Conservation (phyloP, 1,284 basidiomycete species). For the Cryptococcus depauperatus region DNA sequence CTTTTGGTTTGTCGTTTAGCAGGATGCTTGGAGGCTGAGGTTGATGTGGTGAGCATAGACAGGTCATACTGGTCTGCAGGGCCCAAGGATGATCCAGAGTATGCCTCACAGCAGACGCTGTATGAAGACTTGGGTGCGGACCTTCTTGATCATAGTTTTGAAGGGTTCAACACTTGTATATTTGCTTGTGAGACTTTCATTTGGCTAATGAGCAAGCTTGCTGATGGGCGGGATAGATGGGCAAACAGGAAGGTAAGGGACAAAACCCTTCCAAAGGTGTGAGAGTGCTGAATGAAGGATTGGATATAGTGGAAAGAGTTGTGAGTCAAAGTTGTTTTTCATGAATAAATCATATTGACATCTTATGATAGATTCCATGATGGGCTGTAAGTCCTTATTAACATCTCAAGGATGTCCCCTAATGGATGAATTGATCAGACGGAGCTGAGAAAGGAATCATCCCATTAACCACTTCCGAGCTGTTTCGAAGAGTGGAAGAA, state of each 20-base stretch:
- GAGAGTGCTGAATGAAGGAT: conserved; percentile 1
- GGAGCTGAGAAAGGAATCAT: conserved; percentile 96
- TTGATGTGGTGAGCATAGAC: conserved; percentile 47
- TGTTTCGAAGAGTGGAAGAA: conserved; percentile 72
- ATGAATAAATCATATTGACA: conserved; percentile 14
- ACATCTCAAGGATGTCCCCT: too few relatives aligned
- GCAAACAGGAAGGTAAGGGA: conserved; percentile 40
- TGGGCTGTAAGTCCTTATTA: conserved; percentile 75
- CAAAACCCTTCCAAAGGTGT: background rate
- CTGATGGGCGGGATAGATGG: conserved; percentile 26
- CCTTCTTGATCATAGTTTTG: conserved; percentile 86
- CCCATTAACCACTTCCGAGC: conserved; percentile 84
- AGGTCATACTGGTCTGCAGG: conserved; percentile 95
- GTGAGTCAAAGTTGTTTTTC: conserved; percentile 16
- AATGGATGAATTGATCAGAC: conserved; percentile 50
- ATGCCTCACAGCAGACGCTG: conserved; percentile 86
- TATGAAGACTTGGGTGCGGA: conserved; percentile 94
- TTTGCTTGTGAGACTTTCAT: conserved; percentile 73
- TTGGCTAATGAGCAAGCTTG: background rate
- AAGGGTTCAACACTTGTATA: conserved; percentile 96
- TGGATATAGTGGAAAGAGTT: conserved; percentile 37
- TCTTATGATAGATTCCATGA: conserved; percentile 63
- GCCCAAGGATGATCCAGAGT: conserved; percentile 71
- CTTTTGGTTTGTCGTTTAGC: conserved; percentile 51
- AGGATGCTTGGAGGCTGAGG: background rate